Percentiles rank a stretch among this genome's conserved stretches.
Conservation (phyloP, 495 filamentous ascomycete genomes). For the Friedmanniomyces simplex region DNA sequence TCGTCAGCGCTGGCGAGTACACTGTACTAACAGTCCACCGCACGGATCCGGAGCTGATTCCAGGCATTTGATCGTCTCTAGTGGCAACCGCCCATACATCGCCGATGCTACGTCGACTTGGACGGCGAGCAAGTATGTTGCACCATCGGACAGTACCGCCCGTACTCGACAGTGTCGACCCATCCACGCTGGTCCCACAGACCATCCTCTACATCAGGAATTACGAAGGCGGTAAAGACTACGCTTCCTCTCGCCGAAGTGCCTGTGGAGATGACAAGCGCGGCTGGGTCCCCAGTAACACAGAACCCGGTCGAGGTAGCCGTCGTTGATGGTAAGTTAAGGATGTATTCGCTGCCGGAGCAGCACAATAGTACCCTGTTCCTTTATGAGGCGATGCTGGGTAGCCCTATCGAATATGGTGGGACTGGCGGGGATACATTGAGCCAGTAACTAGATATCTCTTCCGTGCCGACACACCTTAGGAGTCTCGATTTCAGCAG, state of each 20-base stretch:
- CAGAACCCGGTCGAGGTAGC: conserved; percentile 3
- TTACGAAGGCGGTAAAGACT: conserved; percentile 2
- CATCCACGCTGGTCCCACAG: neutral
- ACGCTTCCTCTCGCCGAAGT: conserved; percentile 2
- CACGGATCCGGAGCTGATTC: conserved; percentile 3
- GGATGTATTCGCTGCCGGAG: conserved; percentile 6
- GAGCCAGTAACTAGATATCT: too few relatives aligned
- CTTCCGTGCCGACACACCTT: neutral
- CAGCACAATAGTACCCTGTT: conserved; percentile 1
- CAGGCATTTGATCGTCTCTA: conserved; percentile 8
- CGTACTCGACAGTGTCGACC: neutral
- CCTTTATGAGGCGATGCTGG: neutral
- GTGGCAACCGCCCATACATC: neutral
- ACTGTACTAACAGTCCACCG: neutral
- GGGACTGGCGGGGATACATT: neutral
- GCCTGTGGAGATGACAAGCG: neutral
- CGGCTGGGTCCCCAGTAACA: neutral
- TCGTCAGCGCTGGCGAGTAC: conserved; percentile 10
- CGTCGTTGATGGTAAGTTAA: conserved; percentile 1
- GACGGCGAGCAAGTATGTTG: conserved; percentile 7
- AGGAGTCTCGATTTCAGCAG: neutral
- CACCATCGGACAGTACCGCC: conserved; percentile 5
- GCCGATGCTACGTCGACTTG: conserved; percentile 6
- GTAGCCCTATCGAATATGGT: neutral
- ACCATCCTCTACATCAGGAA: conserved; percentile 1